A percentile compares a stretch with the other conserved stretches of the same genome.
These are phyloP conservation scores for Psilocybe cubensis DNA, from an alignment of 768 basidiomycete species.

Conservation along the genomic window DNA sequence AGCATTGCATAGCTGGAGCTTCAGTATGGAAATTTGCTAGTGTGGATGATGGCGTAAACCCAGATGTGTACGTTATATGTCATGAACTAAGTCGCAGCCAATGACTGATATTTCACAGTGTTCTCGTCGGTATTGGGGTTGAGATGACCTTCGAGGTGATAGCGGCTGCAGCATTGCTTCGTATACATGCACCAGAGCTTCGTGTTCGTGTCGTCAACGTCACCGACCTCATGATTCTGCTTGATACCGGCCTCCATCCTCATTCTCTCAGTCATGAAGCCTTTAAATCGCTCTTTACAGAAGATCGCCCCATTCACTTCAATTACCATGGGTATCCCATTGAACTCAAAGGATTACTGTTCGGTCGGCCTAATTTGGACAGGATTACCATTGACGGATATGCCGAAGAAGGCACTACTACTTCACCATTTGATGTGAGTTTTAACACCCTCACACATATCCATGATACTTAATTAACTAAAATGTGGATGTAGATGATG, in stretches of 20 bases:
- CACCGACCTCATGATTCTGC: slow-evolving; percentile 87
- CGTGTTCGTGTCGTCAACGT: slow-evolving; percentile 89
- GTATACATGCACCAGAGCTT: slow-evolving; percentile 67
- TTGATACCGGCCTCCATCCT: slow-evolving; percentile 70
- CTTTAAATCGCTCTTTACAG: slow-evolving; percentile 75
- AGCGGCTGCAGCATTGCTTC: slow-evolving; percentile 80
- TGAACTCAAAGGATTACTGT: slow-evolving; percentile 69
- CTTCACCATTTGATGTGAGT: slow-evolving; percentile 77
- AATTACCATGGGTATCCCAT: slow-evolving; percentile 87
- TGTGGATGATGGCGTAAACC: slow-evolving; percentile 68
- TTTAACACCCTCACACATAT: not conserved
- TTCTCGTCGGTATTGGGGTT: slow-evolving; percentile 86
- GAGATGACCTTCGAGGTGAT: slow-evolving; percentile 91
- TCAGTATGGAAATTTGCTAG: slow-evolving; percentile 88
- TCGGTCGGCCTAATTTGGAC: slow-evolving; percentile 52
- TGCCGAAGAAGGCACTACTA: slow-evolving; percentile 78
- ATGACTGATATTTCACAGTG: slow-evolving; percentile 41
- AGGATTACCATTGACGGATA: slow-evolving; percentile 66
- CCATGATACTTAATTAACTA: not conserved
- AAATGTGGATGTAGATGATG: slow-evolving; percentile 67
- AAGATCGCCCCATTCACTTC: slow-evolving; percentile 69
- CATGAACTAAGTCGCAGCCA: not conserved
- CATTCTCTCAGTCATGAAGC: slow-evolving; percentile 66
- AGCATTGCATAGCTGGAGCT: slow-evolving; percentile 86
- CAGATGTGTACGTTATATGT: slow-evolving; percentile 60